These are phyloP conservation scores for Helianthus tuberosus DNA, from an alignment of 129 eudicot species.

Conservation along the genomic window DNA sequence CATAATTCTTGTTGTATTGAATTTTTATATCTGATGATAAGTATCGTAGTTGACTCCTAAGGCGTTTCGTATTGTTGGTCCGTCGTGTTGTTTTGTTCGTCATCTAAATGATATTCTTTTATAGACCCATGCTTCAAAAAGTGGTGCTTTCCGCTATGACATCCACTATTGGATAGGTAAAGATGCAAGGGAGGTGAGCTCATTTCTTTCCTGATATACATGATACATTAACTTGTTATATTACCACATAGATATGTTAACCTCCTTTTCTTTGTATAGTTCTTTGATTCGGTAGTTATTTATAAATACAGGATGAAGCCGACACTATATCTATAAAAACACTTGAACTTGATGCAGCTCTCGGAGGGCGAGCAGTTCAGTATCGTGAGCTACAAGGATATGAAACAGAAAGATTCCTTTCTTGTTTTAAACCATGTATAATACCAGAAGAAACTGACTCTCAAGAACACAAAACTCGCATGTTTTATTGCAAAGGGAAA, in stretches of 20 bases:
- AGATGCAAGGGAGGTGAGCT: constrained; percentile 84
- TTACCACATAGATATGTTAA: neutral
- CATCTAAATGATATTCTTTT: neutral
- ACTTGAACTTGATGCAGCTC: constrained; percentile 75
- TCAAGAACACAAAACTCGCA: constrained; percentile 66
- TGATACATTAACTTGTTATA: constrained; percentile 3
- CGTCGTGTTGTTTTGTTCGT: neutral
- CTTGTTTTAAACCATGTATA: constrained; percentile 82
- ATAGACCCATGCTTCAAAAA: constrained; percentile 78
- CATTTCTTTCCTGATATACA: neutral
- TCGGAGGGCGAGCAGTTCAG: constrained; percentile 78
- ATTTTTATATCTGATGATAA: neutral
- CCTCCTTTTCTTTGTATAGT: neutral
- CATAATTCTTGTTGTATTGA: neutral
- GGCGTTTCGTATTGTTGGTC: neutral
- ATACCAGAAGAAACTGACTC: constrained; percentile 61
- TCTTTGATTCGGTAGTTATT: neutral
- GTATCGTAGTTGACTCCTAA: neutral
- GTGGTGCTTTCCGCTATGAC: constrained; percentile 70
- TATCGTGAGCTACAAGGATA: constrained; percentile 87
- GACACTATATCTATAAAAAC: constrained; percentile 38
- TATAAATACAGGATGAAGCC: constrained; percentile 30
- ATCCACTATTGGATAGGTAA: constrained; percentile 95
- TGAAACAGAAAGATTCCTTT: constrained; percentile 77
- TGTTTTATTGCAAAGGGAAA: constrained; percentile 77